phyloP scores from a whole-genome alignment of 140 eudicot species.

The Oenanthe javanica region DNA sequence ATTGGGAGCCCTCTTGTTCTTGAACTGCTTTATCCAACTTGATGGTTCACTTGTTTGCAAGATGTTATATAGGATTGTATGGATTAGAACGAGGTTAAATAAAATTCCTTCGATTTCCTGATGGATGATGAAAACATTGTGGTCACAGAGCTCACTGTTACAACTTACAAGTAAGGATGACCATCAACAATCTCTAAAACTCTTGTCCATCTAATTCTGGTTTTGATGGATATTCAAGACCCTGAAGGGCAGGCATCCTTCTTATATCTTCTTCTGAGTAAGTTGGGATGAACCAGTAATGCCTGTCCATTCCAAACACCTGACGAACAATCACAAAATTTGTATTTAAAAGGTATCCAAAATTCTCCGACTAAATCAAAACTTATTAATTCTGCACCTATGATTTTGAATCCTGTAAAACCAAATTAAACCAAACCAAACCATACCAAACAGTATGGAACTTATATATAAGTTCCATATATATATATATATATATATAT shows the following conservation, averaged over 20 bases:
- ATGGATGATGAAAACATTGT: neutral
- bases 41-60: neutral
- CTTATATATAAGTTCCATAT: no score
- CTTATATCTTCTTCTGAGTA: constrained; percentile 88
- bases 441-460: no score
- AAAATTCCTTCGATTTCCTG: neutral
- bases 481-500: neutral
- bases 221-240: constrained; percentile 90
- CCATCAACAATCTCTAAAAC: constrained; percentile 24
- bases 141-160: constrained; percentile 10
- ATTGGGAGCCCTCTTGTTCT: neutral
- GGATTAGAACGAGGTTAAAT: neutral
- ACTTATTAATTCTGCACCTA: neutral
- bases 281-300: constrained; percentile 79
- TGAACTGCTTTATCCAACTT: neutral
- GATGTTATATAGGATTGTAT: neutral
- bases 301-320: constrained; percentile 79
- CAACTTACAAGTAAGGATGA: neutral
- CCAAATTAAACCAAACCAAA: neutral
- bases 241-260: constrained; percentile 85
- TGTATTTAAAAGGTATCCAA: constrained; percentile 10
- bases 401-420: neutral
- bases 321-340: constrained; percentile 13
- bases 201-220: constrained; percentile 74
- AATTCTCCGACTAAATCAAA: neutral